These are phyloP conservation scores for Phytophthora fragariae DNA, from an alignment of 352 stramenopile species.

Conservation along the genomic window DNA sequence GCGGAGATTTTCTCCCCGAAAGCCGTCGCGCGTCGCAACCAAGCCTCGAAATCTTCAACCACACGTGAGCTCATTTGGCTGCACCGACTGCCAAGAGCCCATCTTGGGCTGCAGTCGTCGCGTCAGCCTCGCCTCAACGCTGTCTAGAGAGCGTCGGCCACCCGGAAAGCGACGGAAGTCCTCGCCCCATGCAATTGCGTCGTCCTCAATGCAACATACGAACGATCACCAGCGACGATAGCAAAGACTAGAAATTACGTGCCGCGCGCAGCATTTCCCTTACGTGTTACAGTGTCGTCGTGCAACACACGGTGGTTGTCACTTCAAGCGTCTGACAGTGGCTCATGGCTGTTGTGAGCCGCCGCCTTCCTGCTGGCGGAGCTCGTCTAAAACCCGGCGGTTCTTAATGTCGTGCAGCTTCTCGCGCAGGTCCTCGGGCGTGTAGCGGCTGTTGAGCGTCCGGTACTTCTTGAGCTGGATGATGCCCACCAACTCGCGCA, in stretches of 20 bases:
- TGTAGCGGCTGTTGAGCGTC: constrained; percentile 94
- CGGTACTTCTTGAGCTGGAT: constrained; percentile 99
- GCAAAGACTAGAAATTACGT: constrained; percentile 7
- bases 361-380: neutral
- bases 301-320: neutral
- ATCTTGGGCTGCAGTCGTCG: constrained; percentile 16
- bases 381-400: constrained; percentile 30
- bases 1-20: constrained; percentile 1
- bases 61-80: neutral
- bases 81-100: neutral
- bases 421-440: constrained; percentile 75
- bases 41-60: neutral
- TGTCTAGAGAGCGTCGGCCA: neutral
- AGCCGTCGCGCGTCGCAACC: neutral
- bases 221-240: constrained; percentile 4
- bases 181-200: neutral
- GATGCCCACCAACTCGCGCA: constrained; percentile 96
- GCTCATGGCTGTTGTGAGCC: neutral
- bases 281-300: neutral
- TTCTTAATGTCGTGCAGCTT: constrained; percentile 64
- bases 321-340: constrained; percentile 9
- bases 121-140: neutral
- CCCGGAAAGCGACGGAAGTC: neutral
- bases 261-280: neutral
- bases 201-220: constrained; percentile 8